Evolutionary conservation across 768 basidiomycete genomes (phyloP), one percentile per base, ranked within the genome.

Genomic region (Calocera cornea): DNA sequence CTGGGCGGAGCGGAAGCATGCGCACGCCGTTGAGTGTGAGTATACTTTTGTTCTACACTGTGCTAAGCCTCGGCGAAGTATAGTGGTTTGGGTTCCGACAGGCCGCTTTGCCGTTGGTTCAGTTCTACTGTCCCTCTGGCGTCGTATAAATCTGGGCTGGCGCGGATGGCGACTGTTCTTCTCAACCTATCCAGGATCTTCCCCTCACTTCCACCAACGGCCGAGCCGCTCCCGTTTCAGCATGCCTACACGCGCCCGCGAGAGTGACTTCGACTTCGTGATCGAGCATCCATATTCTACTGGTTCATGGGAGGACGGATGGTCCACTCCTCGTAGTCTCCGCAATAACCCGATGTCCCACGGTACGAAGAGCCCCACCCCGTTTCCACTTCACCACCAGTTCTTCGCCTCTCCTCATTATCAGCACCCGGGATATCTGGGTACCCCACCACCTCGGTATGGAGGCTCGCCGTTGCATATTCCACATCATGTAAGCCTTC

Each of bases 11-110:
- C 54, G 54, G 54, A 60, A 60, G 54, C 54, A 60, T 29, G 31
- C 27, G 27, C 27, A 60, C 22, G 54, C 31, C 5, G 31, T 27
- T 60, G 54, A 29, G 54, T 60, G 14, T 60, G 54, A 60, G 54
- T 60, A 60, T 60, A 27, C 27, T 60, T 33, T 60, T 60, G 31
- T 29, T 60, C 31, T 60, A 60, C 54, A 27, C 31, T 60, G 27
- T 60, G 54, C 54, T 60, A 60, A 60, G 54, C 54, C 54, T 29
- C 54, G 14, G 54, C 10, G 27, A 60, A 60, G 54, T 60, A 60
- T 60, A 27, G 11, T 3, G 5, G 7, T 24, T 47, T 47, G 19
- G 40, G 19, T 47, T 47, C 44, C 44, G 19, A 24, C 44, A 24
- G 44, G 44, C 36, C 14, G 36, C 36, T 24, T 47, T 17, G 44